phyloP scores from a whole-genome alignment of 176 grass and related monocot genomes.

The Ensete ventricosum region DNA sequence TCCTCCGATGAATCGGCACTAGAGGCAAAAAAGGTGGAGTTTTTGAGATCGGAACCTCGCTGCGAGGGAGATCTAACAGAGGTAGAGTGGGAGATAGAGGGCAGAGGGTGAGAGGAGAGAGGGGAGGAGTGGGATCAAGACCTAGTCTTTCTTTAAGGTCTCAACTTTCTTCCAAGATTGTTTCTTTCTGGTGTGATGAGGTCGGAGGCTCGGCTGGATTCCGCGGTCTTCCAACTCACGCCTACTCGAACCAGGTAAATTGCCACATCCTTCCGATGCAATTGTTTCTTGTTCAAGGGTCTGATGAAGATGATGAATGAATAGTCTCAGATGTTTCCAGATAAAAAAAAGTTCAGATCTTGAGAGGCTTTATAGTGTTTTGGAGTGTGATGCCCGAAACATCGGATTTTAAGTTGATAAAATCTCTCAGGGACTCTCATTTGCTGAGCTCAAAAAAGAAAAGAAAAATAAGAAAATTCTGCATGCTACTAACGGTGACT shows the following conservation, averaged over 20 bases:
- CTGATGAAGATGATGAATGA: not conserved
- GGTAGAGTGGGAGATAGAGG: not conserved
- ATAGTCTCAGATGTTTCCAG: not conserved
- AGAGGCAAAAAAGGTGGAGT: not conserved
- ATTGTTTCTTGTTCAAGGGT: slow-evolving; percentile 7
- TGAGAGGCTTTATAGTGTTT: not conserved
- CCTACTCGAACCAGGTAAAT: slow-evolving; percentile 80
- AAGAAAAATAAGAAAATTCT: too few species aligned
- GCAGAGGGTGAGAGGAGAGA: not conserved
- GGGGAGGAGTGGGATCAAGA: slow-evolving; percentile 1
- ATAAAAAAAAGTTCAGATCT: not conserved
- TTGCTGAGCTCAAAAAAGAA: not conserved
- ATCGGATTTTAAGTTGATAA: too few species aligned
- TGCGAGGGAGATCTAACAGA: slow-evolving; percentile 14
- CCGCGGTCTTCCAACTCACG: slow-evolving; percentile 82
- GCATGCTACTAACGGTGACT: not conserved
- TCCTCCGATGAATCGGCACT: not conserved
- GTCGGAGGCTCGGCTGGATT: slow-evolving; percentile 63
- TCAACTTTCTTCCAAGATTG: not conserved
- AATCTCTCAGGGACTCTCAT: not conserved
- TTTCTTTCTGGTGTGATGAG: slow-evolving; percentile 39
- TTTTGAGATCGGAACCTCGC: not conserved
- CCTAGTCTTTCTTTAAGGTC: slow-evolving; percentile 10
- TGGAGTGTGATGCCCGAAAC: not conserved
- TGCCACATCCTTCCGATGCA: slow-evolving; percentile 25